Conservation (phyloP, 2,329 filamentous ascomycete genomes). For the Fusarium dlaminii region DNA sequence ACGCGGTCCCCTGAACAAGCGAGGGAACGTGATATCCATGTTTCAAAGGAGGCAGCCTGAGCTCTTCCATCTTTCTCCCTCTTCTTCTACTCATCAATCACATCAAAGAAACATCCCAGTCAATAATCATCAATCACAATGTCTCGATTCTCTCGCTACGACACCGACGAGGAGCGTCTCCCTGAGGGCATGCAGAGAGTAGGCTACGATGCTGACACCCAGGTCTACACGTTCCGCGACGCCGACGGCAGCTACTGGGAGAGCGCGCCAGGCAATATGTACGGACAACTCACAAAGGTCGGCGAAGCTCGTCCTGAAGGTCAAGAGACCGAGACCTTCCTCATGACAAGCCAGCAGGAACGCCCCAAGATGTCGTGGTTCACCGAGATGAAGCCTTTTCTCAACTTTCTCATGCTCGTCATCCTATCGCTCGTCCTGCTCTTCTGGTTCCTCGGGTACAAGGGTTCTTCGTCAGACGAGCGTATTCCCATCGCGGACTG, state of each 20-base stretch:
- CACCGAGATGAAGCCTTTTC: slow-evolving; percentile 61
- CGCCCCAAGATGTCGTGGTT: slow-evolving; percentile 56
- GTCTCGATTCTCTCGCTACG: slow-evolving; percentile 55
- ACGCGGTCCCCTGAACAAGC: slow-evolving; percentile 30
- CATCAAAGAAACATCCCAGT: background rate
- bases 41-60: slow-evolving; percentile 9
- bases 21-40: slow-evolving; percentile 15
- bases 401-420: slow-evolving; percentile 67
- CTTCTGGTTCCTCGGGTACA: slow-evolving; percentile 57
- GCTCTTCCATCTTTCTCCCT: background rate
- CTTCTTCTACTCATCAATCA: background rate
- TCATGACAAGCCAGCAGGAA: slow-evolving; percentile 33
- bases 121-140: slow-evolving; percentile 37
- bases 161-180: slow-evolving; percentile 61
- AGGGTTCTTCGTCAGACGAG: slow-evolving; percentile 37
- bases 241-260: slow-evolving; percentile 60
- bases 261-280: slow-evolving; percentile 59
- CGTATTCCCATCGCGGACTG: slow-evolving; percentile 39
- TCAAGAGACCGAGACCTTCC: slow-evolving; percentile 47
- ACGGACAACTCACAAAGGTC: slow-evolving; percentile 57
- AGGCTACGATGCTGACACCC: slow-evolving; percentile 65
- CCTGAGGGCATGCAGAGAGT: slow-evolving; percentile 64
- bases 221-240: slow-evolving; percentile 63
- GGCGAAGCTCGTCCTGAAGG: slow-evolving; percentile 42
- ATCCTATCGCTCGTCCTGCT: slow-evolving; percentile 60